Evolutionary conservation across 2,329 filamentous ascomycete genomes (phyloP).

Genomic region (Scorias spongiosa): DNA sequence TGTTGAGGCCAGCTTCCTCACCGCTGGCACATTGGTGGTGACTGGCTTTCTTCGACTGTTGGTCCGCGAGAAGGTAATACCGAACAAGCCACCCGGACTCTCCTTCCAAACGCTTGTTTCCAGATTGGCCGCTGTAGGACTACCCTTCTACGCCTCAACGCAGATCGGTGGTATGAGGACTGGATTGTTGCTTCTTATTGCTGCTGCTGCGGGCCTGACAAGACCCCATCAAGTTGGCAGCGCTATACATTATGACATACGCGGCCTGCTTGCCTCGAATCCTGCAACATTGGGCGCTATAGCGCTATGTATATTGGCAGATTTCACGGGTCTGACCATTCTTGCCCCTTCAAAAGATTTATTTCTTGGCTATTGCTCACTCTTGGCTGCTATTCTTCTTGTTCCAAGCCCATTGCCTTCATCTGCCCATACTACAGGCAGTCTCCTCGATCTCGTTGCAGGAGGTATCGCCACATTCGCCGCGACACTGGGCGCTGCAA

Average conservation of each 20-base stretch:
- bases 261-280: too few relatives aligned
- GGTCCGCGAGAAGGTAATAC: slow-evolving; percentile 1
- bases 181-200: slow-evolving; percentile 35
- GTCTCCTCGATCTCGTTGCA: neutral
- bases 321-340: slow-evolving; percentile 19
- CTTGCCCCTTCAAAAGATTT: slow-evolving; percentile 16
- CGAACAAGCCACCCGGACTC: slow-evolving; percentile 1
- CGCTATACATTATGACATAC: too few relatives aligned
- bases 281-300: slow-evolving; percentile 13
- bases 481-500: slow-evolving; percentile 20
- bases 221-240: neutral
- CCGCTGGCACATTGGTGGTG: slow-evolving; percentile 31
- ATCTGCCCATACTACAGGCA: neutral
- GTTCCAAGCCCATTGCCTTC: slow-evolving; percentile 18
- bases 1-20: slow-evolving; percentile 21
- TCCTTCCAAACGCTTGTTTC: slow-evolving; percentile 3
- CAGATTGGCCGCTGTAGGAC: slow-evolving; percentile 12
- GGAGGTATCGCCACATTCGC: slow-evolving; percentile 29
- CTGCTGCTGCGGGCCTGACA: slow-evolving; percentile 29
- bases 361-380: slow-evolving; percentile 31
- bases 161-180: slow-evolving; percentile 39
- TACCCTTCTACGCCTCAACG: slow-evolving; percentile 42
- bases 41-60: slow-evolving; percentile 21
- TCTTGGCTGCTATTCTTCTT: slow-evolving; percentile 30
- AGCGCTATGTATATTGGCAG: slow-evolving; percentile 18